Evolutionary conservation across 768 basidiomycete genomes (phyloP), one percentile per base, ranked within the genome.

Genomic region (Symmetrospora coprosmae): DNA sequence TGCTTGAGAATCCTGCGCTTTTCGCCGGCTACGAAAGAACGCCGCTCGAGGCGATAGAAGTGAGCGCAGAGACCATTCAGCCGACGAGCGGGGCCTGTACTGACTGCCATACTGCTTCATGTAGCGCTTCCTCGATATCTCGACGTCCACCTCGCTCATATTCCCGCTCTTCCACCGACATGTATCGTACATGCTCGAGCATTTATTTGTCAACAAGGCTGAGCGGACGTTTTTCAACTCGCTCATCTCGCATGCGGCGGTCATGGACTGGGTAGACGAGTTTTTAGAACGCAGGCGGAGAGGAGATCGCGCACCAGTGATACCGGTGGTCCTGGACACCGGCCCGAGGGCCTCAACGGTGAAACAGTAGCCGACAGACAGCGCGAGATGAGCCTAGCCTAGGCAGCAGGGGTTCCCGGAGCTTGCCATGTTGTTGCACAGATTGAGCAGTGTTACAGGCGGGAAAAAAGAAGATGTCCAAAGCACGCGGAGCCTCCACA

Each of bases 101-200:
- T 51, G 27, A 37, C 27, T 9, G n/a, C 43, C 17, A 6, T 27
- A 17, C 38, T 0, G 11, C 46, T 4, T 30, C 6, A 7, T 45
- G 21, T 52, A 73, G 70, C 65, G 71, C 41, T 76, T 77, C 62
- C 66, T 74, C 9, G 60, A 68, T 19, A 66, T 75, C 28, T 68
- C 73, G 1, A 66, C 69, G 16, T 67, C 69, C 3, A 73, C 73
- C 59, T 73, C 73, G 1, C 65, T 77, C 1, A 71, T 72, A 51
- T 76, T 71, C 61, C 71, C 73, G 1, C 68, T 75, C n/a, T 76
- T 76, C 64, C 76, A 77, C 56, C 69, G 74, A 13, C 77, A 78
- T 60, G 31, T 76, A 6, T 64, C 72, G 7, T 76, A 74, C 70
- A 75, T 75, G 74, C 70, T 77, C 34, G 75, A 75, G 63, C 50